Evolutionary conservation across 1,139 yeast species (phyloP).

Genomic region (Yamadazyma oceani): DNA sequence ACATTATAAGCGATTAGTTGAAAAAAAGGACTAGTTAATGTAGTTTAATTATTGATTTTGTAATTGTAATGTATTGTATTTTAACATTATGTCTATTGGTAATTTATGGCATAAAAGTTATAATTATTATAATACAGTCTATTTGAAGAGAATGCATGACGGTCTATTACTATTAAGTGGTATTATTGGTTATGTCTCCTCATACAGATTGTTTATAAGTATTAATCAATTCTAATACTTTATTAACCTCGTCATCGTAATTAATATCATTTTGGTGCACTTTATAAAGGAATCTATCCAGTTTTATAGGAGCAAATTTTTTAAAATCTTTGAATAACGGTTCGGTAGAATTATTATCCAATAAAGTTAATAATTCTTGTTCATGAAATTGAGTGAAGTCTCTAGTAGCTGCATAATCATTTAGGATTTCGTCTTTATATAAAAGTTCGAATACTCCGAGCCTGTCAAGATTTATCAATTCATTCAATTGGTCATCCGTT

Average conservation of each 20-base stretch:
- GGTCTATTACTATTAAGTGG: too few relatives aligned
- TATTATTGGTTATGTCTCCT: background rate
- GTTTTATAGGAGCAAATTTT: slow-evolving; percentile 34
- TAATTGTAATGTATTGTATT: slow-evolving; percentile 1
- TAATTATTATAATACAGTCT: background rate
- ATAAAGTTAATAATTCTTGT: slow-evolving; percentile 32
- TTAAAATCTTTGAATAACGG: slow-evolving; percentile 23
- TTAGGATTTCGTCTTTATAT: slow-evolving; percentile 35
- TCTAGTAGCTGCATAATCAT: slow-evolving; percentile 25
- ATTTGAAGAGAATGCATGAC: too few relatives aligned
- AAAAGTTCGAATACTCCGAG: slow-evolving; percentile 24
- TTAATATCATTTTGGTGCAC: slow-evolving; percentile 25
- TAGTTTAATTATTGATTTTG: background rate
- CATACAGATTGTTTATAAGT: slow-evolving; percentile 9
- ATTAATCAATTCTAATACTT: slow-evolving; percentile 19
- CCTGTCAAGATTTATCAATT: background rate
- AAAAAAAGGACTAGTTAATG: slow-evolving; percentile 16
- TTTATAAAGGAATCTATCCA: slow-evolving; percentile 35
- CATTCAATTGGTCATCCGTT: background rate
- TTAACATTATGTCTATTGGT: background rate
- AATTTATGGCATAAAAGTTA: background rate
- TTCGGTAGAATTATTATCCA: slow-evolving; percentile 32
- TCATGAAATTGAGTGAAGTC: slow-evolving; percentile 40
- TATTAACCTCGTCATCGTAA: slow-evolving; percentile 27
- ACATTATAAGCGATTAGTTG: slow-evolving; percentile 61